These are phyloP conservation scores for Inonotus hispidus DNA, from an alignment of 1,284 basidiomycete species.

Conservation along the genomic window DNA sequence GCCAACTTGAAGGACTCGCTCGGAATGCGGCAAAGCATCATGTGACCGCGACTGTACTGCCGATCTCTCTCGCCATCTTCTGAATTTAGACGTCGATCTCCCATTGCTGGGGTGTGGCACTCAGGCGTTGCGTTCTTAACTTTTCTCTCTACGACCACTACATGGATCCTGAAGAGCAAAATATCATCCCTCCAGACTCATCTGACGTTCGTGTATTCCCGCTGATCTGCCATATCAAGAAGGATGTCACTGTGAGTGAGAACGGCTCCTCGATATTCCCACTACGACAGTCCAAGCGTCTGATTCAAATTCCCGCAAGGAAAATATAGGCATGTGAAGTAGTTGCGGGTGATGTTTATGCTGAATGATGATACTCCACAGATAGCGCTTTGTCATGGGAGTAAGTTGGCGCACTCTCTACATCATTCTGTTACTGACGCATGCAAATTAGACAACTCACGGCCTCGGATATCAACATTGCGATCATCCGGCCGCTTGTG, in stretches of 20 bases:
- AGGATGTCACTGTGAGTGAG: constrained; percentile 57
- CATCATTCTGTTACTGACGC: neutral
- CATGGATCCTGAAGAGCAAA: constrained; percentile 50
- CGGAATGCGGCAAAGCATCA: too few relatives aligned
- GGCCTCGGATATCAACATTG: constrained; percentile 80
- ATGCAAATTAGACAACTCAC: constrained; percentile 58
- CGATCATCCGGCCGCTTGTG: constrained; percentile 75
- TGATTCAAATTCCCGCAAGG: constrained; percentile 33
- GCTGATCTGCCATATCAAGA: constrained; percentile 63
- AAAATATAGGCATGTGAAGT: constrained; percentile 42
- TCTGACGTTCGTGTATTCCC: constrained; percentile 69
- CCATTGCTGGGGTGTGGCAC: too few relatives aligned
- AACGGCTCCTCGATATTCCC: constrained; percentile 13
- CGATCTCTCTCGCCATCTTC: too few relatives aligned
- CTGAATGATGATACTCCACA: constrained; percentile 28
- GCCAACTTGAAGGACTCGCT: too few relatives aligned
- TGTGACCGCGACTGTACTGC: too few relatives aligned
- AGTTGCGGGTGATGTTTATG: neutral
- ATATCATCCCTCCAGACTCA: constrained; percentile 48
- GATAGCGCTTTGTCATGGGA: constrained; percentile 82
- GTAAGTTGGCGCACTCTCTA: constrained; percentile 36
- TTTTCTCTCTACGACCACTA: neutral
- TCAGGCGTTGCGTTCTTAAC: too few relatives aligned
- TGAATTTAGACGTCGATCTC: too few relatives aligned
- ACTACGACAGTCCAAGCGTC: constrained; percentile 1